Conservation (phyloP, 768 basidiomycete genomes). For the Pulveroboletus sp. region DNA sequence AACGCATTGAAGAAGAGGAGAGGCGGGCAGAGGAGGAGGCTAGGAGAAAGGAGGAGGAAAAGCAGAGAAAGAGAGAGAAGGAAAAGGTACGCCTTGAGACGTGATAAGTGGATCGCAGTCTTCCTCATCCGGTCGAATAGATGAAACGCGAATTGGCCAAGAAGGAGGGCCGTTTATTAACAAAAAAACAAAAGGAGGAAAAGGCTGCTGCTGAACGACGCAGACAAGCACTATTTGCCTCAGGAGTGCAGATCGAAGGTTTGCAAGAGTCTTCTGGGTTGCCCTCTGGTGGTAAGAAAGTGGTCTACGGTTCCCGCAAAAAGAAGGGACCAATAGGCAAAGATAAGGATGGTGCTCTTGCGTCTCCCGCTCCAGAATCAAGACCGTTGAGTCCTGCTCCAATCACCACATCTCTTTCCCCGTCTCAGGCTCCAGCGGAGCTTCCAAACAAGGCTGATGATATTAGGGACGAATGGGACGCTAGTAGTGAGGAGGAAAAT, state of each 20-base stretch:
- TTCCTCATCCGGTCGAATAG: conserved; percentile 37
- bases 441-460: conserved; percentile 21
- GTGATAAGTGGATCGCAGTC: neutral
- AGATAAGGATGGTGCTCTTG: conserved; percentile 33
- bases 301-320: conserved; percentile 81
- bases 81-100: conserved; percentile 58
- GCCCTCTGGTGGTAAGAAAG: conserved; percentile 56
- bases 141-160: conserved; percentile 85
- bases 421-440: conserved; percentile 30
- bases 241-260: conserved; percentile 88
- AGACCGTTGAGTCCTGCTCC: conserved; percentile 44
- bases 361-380: conserved; percentile 53
- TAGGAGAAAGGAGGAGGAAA: conserved; percentile 76
- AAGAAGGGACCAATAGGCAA: conserved; percentile 60
- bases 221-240: conserved; percentile 84
- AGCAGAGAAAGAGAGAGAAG: conserved; percentile 80
- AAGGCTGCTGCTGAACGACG: conserved; percentile 87
- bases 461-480: conserved; percentile 58
- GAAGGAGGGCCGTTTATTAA: conserved; percentile 91
- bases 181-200: conserved; percentile 98
- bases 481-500: conserved; percentile 40
- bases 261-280: conserved; percentile 58
- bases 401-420: conserved; percentile 21
- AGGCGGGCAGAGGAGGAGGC: conserved; percentile 74
- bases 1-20: conserved; percentile 88